These are phyloP conservation scores for Tetrahymena malaccensis DNA, from an alignment of 73 alveolate species.

Conservation along the genomic window DNA sequence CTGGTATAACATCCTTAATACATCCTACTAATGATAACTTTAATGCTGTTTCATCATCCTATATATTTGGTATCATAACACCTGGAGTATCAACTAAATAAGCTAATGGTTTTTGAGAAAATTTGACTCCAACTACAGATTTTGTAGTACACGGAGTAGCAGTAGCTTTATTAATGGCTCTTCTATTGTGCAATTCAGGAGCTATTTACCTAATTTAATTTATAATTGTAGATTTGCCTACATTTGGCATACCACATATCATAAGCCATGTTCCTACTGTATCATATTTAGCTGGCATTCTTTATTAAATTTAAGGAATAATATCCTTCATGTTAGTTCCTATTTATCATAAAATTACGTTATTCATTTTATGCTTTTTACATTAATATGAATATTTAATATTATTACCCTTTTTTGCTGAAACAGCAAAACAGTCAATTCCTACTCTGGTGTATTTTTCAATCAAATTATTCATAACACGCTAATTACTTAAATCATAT, in stretches of 20 bases:
- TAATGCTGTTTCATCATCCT: slow-evolving; percentile 57
- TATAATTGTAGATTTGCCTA: slow-evolving; percentile 81
- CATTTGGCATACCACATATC: slow-evolving; percentile 89
- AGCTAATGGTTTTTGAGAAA: slow-evolving; percentile 60
- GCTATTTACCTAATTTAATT: slow-evolving; percentile 60
- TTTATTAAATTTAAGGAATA: slow-evolving; percentile 19
- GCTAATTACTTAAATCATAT: slow-evolving; percentile 60
- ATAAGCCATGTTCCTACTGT: slow-evolving; percentile 83
- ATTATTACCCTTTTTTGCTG: slow-evolving; percentile 44
- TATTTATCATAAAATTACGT: neutral
- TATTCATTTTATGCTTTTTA: too few relatives aligned
- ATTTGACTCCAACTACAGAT: slow-evolving; percentile 66
- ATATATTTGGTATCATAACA: slow-evolving; percentile 65
- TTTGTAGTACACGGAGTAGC: slow-evolving; percentile 80
- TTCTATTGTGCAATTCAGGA: slow-evolving; percentile 47
- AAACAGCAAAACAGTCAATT: slow-evolving; percentile 36
- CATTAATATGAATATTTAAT: neutral
- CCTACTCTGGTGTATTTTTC: slow-evolving; percentile 46
- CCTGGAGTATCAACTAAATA: slow-evolving; percentile 88
- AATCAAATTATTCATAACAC: slow-evolving; percentile 36
- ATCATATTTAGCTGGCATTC: slow-evolving; percentile 57
- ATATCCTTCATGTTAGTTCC: slow-evolving; percentile 50
- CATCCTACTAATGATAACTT: slow-evolving; percentile 56
- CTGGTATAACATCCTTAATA: slow-evolving; percentile 72
- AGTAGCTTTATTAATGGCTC: slow-evolving; percentile 63